Conservation (phyloP, 106 monocot genomes). For the Gastrodia elata region DNA sequence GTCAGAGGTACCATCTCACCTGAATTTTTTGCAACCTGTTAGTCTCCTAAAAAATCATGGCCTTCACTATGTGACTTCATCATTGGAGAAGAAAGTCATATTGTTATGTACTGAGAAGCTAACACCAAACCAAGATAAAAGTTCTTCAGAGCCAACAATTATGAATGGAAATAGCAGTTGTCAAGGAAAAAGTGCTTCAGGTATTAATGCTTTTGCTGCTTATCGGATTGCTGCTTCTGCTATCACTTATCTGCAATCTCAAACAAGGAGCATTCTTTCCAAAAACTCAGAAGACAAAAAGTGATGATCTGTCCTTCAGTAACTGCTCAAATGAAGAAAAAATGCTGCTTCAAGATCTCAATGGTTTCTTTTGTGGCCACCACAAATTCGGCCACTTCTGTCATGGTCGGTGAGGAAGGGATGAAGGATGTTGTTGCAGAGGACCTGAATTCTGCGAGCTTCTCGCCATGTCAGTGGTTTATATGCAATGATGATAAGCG, state of each 20-base stretch:
- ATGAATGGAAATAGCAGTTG: conserved; percentile 3
- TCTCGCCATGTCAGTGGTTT: conserved; percentile 75
- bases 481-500: conserved; percentile 64
- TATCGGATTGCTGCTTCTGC: conserved; percentile 51
- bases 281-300: not conserved
- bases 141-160: not conserved
- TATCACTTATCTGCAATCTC: conserved; percentile 54
- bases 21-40: conserved; percentile 27
- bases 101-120: conserved; percentile 7
- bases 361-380: conserved; percentile 53
- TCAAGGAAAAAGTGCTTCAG: conserved; percentile 4
- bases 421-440: conserved; percentile 56
- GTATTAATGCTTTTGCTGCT: conserved; percentile 10
- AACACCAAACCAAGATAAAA: not conserved
- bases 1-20: not conserved
- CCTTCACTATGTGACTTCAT: conserved; percentile 65
- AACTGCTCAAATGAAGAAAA: conserved; percentile 3
- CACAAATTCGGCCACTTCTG: conserved; percentile 67
- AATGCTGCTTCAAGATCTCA: not conserved
- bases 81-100: conserved; percentile 45
- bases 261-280: conserved; percentile 27
- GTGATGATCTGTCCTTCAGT: not conserved
- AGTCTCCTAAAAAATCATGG: conserved; percentile 44
- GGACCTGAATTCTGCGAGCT: conserved; percentile 48
- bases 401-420: conserved; percentile 75